Evolutionary conservation across 805 yeast species (phyloP), one percentile per base, ranked within the genome.

Genomic region (Ogataea trehalophila): DNA sequence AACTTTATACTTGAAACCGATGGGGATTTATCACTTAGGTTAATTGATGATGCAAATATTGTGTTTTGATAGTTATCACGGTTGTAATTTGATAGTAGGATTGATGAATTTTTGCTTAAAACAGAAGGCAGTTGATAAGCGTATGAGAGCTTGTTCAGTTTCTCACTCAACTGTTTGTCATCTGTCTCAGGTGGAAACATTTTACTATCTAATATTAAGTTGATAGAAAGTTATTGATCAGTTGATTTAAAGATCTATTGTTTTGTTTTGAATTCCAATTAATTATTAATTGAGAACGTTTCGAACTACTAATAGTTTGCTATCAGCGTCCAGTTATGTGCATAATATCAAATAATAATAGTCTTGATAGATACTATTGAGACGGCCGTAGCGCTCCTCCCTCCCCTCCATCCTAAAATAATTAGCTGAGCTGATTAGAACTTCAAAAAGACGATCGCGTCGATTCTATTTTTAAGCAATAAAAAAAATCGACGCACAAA

Each of bases 51-150:
- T n/a, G 62, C 54, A 39, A 63, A 56, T 29, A 63, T 51, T 11
- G 56, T 47, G 39, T 54, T 54, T 39, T 55, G 56, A 43, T 57
- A 63, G 22, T 44, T 47, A 7, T 59, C 61, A 4, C 52, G 18
- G 16, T 52, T 40, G 41, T 57, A 54, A 11, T 47, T 44, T 0
- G 66, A 49, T 6, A 51, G 43, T 6, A 59, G 42, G 15, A 62
- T 35, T 1, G 62, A 51, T 16, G 44, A 38, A 3, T 48, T 38
- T 18, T 49, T 45, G 18, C 51, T 50, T 15, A 63, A 38, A 2
- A 56, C 50, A 3, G 45, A 23, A 1, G 61, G 60, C 6, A 61
- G 31, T 33, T 56, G 56, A 42, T 61, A 63, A 4, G 62, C 51
- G n/a, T 38, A 41, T 2, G 56, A 46, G 4, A 62, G 35, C 33